Base-by-base conservation (phyloP, 148 eudicot genomes). In the Silene conica region DNA sequence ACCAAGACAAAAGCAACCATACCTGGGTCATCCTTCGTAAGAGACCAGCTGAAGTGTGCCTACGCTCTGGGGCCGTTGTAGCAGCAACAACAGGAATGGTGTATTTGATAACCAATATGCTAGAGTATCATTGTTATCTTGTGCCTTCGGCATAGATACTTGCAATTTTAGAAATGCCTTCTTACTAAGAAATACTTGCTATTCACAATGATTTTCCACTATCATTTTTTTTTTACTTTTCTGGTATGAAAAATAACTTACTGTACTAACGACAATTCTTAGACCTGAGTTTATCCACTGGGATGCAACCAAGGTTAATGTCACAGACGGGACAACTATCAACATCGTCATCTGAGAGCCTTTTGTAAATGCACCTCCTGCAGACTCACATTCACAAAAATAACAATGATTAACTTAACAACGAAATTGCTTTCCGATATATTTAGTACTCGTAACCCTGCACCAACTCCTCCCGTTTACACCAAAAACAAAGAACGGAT, bases 61-160 rank as follows among this genome's bases (percentile, higher is more conserved):
- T 75, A 67, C 88, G 83, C 72, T 87, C 89, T 76, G 91, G 89
- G 77, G 91, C 78, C 65, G 87, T 85, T 92, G 98, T 80, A 92
- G 68, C 71, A 92, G 82, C 80, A 92, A 73, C 77, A 92, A 78
- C 81, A 92, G 80, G 69, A 88, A 87, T 64, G 98, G 87, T 48
- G 89, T 83, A 84, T 92, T 92, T 68, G 96, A 88, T 52, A 92
- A 80, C 98, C n/a, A n/a, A n/a, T n/a, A n/a, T n/a, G n/a, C n/a
- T n/a, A n/a, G n/a, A n/a, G n/a, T n/a, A n/a, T n/a, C 98, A 92
- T 89, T 90, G 76, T 87, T 92, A 71, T 90, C 98, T 79, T 90
- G 93, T 70, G 90, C 89, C 90, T 88, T 80, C 63, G 13, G 20
- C 61, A 80, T 15, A 64, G 31, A 43, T 43, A 43, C n/a, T n/a